These are phyloP conservation scores for Thermochaetoides thermophila DNA, from an alignment of 495 filamentous ascomycete species.

Conservation along the genomic window DNA sequence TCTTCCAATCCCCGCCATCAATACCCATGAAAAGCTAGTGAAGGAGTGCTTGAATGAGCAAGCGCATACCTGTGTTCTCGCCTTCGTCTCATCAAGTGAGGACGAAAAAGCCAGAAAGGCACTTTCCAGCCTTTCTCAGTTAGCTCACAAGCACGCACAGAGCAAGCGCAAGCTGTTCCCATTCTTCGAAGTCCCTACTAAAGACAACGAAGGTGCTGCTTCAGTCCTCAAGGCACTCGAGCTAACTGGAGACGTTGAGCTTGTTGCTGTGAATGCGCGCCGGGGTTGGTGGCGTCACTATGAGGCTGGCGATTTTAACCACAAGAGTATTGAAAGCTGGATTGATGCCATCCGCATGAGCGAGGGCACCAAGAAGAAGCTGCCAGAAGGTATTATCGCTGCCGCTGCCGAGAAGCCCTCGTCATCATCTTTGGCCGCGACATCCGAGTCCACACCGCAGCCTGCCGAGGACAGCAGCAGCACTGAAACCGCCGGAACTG, in stretches of 20 bases:
- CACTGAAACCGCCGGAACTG: slow-evolving; percentile 12
- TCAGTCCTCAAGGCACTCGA: slow-evolving; percentile 46
- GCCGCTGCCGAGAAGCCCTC: slow-evolving; percentile 36
- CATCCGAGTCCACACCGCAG: slow-evolving; percentile 17
- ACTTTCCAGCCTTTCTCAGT: slow-evolving; percentile 51
- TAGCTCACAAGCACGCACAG: slow-evolving; percentile 56
- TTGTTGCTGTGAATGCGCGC: slow-evolving; percentile 73
- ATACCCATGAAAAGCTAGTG: slow-evolving; percentile 39
- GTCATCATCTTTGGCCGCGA: no score
- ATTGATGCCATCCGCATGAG: slow-evolving; percentile 77
- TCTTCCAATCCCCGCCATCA: slow-evolving; percentile 36
- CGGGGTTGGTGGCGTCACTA: slow-evolving; percentile 76
- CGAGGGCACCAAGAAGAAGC: slow-evolving; percentile 64
- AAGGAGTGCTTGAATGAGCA: slow-evolving; percentile 60
- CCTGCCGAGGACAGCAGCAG: slow-evolving; percentile 24
- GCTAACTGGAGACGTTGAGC: slow-evolving; percentile 41
- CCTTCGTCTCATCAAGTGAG: slow-evolving; percentile 46
- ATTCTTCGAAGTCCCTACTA: slow-evolving; percentile 57
- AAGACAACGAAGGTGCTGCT: slow-evolving; percentile 41
- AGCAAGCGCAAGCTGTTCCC: slow-evolving; percentile 60
- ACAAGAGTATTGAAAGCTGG: slow-evolving; percentile 60
- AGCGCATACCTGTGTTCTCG: slow-evolving; percentile 75
- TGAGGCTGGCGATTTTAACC: slow-evolving; percentile 38
- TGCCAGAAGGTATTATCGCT: slow-evolving; percentile 60
- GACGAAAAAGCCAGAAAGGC: slow-evolving; percentile 42